These are phyloP conservation scores for Gloeopeniophorella convolvens DNA, from an alignment of 768 basidiomycete species.

Conservation along the genomic window DNA sequence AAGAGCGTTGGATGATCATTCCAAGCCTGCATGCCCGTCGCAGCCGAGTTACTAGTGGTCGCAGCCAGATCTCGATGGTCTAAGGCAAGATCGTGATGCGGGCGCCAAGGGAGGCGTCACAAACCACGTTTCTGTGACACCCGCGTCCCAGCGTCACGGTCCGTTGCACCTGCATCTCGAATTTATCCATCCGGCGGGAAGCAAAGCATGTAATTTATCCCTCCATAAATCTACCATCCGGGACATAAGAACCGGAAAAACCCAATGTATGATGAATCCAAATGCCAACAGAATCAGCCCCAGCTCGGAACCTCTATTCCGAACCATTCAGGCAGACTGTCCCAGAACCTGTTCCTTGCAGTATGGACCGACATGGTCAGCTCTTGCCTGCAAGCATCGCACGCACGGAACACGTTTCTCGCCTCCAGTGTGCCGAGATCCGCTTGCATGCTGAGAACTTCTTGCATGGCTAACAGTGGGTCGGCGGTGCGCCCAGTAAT, in stretches of 20 bases:
- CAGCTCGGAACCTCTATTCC: conserved; percentile 16
- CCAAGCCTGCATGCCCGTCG: too few relatives aligned
- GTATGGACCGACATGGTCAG: conserved; percentile 11
- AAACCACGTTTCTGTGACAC: conserved; percentile 3
- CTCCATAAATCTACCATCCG: too few relatives aligned
- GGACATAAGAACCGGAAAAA: neutral
- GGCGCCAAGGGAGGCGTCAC: too few relatives aligned
- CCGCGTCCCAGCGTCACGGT: too few relatives aligned
- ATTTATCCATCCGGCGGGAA: too few relatives aligned
- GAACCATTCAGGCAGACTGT: conserved; percentile 20
- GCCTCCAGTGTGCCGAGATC: conserved; percentile 4
- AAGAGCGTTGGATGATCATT: too few relatives aligned
- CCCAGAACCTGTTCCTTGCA: conserved; percentile 18
- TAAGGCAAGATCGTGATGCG: too few relatives aligned
- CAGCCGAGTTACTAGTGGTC: too few relatives aligned
- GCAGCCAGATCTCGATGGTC: too few relatives aligned
- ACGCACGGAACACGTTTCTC: conserved; percentile 13
- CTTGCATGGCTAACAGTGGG: conserved; percentile 20
- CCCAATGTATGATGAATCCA: neutral
- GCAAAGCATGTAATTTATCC: too few relatives aligned
- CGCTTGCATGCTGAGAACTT: conserved; percentile 15
- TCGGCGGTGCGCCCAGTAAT: conserved; percentile 17
- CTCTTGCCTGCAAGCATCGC: conserved; percentile 17
- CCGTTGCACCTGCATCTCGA: too few relatives aligned
- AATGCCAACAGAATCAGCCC: neutral